A percentile compares a stretch with the other conserved stretches of the same genome.
Evolutionary conservation across 306 rosid species (phyloP).

Genomic region (Acmispon strigosus): DNA sequence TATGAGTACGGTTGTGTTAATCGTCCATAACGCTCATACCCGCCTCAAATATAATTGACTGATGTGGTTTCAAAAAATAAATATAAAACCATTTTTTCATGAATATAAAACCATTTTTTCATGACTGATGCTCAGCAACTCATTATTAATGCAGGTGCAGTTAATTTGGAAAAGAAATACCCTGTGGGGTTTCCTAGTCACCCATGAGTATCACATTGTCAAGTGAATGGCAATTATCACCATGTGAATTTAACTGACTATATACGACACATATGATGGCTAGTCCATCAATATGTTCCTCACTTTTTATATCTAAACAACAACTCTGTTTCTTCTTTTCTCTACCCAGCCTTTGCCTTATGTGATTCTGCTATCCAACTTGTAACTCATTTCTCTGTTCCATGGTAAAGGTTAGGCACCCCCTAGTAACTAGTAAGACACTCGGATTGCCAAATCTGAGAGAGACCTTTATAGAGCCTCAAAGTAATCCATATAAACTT

Average conservation of each 20-base stretch:
- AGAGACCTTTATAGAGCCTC: background rate
- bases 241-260: constrained; percentile 26
- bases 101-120: too few species aligned
- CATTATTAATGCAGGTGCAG: constrained; percentile 10
- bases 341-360: background rate
- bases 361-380: background rate
- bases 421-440: background rate
- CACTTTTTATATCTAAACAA: background rate
- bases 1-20: too few species aligned
- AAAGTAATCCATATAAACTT: background rate
- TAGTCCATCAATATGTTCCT: constrained; percentile 22
- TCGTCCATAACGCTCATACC: too few species aligned
- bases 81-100: too few species aligned
- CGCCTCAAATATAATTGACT: background rate
- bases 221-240: constrained; percentile 28
- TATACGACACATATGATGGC: constrained; percentile 15
- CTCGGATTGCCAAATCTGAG: constrained; percentile 10
- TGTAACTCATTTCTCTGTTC: background rate
- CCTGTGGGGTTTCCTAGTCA: constrained; percentile 20
- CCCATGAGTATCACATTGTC: constrained; percentile 15
- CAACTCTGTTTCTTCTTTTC: constrained; percentile 2
- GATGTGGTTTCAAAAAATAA: too few species aligned
- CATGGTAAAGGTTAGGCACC: background rate
- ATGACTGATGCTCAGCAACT: background rate
- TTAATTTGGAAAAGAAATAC: background rate